These are phyloP conservation scores for Debaryomyces singareniensis DNA, from an alignment of 1,139 yeast genomes.

Conservation along the genomic window DNA sequence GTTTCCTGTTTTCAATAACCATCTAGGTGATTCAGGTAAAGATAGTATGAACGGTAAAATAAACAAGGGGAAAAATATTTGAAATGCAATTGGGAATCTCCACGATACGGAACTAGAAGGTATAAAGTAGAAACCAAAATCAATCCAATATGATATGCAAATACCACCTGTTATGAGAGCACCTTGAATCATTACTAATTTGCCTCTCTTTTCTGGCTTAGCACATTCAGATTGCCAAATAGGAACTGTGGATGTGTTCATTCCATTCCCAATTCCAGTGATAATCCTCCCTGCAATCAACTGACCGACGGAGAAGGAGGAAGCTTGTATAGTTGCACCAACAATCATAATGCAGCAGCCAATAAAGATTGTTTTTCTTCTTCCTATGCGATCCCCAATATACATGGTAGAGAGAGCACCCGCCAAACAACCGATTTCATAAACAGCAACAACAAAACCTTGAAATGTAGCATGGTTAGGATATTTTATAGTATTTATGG, in stretches of 20 bases:
- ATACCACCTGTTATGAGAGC: constrained; percentile 34
- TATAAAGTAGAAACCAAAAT: constrained; percentile 37
- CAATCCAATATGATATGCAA: constrained; percentile 38
- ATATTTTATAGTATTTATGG: constrained; percentile 16
- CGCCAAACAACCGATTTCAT: constrained; percentile 32
- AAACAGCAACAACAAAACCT: constrained; percentile 29
- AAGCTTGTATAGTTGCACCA: constrained; percentile 32
- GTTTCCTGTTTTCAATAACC: constrained; percentile 35
- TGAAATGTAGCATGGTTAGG: constrained; percentile 21
- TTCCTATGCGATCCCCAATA: constrained; percentile 29
- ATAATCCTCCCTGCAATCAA: constrained; percentile 36
- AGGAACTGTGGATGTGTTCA: constrained; percentile 33
- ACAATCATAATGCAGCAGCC: constrained; percentile 28
- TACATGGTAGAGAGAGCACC: constrained; percentile 29
- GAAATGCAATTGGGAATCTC: constrained; percentile 47
- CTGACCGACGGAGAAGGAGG: constrained; percentile 23
- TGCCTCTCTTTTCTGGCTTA: constrained; percentile 29
- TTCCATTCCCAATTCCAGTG: constrained; percentile 38
- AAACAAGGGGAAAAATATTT: constrained; percentile 28
- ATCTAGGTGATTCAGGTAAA: constrained; percentile 49
- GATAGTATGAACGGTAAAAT: constrained; percentile 22
- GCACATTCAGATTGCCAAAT: constrained; percentile 34
- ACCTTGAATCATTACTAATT: constrained; percentile 30
- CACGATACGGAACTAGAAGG: constrained; percentile 19
- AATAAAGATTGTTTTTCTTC: constrained; percentile 23